Evolutionary conservation across 352 stramenopile species (phyloP).

Genomic region (Phytopythium oedochilum): DNA sequence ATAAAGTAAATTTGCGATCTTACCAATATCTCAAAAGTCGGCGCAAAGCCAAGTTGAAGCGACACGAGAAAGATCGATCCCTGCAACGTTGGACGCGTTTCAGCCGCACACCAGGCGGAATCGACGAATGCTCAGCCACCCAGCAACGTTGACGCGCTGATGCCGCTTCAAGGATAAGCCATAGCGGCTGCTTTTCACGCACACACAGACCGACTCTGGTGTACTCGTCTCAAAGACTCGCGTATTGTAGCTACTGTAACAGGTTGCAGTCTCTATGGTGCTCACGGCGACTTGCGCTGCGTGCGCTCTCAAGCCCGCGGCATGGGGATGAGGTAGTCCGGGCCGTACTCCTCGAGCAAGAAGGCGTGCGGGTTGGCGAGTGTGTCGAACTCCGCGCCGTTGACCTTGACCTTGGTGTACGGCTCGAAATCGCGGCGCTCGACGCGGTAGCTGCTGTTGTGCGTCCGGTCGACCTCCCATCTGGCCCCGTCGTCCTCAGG

Average conservation of each 20-base stretch:
- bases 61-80: not conserved
- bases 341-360: conserved; percentile 36
- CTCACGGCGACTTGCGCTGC: no score
- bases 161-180: not conserved
- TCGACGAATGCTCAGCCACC: not conserved
- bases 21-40: not conserved
- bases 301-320: not conserved
- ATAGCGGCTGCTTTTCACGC: not conserved
- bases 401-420: conserved; percentile 26
- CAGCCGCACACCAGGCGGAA: not conserved
- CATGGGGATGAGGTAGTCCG: conserved; percentile 22
- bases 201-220: no score
- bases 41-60: not conserved
- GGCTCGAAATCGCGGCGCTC: conserved; percentile 16
- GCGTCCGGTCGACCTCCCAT: conserved; percentile 15
- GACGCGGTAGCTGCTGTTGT: conserved; percentile 13
- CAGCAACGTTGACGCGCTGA: not conserved
- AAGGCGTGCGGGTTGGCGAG: conserved; percentile 39
- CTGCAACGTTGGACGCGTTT: not conserved
- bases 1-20: not conserved
- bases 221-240: no score
- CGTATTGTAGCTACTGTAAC: no score
- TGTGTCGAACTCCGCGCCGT: conserved; percentile 29
- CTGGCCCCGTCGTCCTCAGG: conserved; percentile 6
- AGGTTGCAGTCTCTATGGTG: not conserved